phyloP scores from a whole-genome alignment of 495 filamentous ascomycete species.

The Penicillium soppii region DNA sequence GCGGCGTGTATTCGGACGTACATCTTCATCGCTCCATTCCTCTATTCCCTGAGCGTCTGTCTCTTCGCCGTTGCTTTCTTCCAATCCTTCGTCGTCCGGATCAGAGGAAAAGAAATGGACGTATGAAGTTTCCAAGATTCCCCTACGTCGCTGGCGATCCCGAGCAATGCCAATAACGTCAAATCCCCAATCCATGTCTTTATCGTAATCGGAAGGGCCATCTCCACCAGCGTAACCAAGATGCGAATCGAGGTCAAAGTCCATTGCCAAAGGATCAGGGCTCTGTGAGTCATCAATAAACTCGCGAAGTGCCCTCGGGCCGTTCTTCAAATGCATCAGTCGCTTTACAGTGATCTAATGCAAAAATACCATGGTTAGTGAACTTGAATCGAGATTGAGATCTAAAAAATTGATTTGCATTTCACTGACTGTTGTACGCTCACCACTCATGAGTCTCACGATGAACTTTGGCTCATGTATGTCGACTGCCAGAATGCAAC shows the following conservation, averaged over 20 bases:
- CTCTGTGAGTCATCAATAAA: slow-evolving; percentile 18
- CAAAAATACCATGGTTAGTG: slow-evolving; percentile 13
- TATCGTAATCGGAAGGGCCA: slow-evolving; percentile 3
- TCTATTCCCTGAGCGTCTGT: not conserved
- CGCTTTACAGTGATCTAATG: slow-evolving; percentile 26
- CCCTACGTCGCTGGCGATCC: not conserved
- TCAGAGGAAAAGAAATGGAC: not conserved
- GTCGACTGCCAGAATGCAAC: slow-evolving; percentile 38
- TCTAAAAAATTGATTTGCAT: too few relatives aligned
- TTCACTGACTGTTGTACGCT: slow-evolving; percentile 41
- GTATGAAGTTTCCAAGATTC: not conserved
- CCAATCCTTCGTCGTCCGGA: not conserved
- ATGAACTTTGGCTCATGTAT: slow-evolving; percentile 32
- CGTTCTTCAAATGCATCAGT: slow-evolving; percentile 34
- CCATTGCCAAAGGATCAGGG: slow-evolving; percentile 13
- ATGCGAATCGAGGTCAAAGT: not conserved
- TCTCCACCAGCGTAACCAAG: slow-evolving; percentile 4
- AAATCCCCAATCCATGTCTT: not conserved
- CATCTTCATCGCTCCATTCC: not conserved
- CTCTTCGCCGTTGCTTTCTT: not conserved
- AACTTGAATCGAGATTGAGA: not conserved
- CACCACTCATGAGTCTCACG: slow-evolving; percentile 48
- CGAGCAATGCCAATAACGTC: not conserved
- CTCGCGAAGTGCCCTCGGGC: slow-evolving; percentile 25
- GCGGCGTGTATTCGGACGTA: not conserved